Evolutionary conservation across 139 green algal species (phyloP).

Genomic region (Auxenochlorella pyrenoidosa): DNA sequence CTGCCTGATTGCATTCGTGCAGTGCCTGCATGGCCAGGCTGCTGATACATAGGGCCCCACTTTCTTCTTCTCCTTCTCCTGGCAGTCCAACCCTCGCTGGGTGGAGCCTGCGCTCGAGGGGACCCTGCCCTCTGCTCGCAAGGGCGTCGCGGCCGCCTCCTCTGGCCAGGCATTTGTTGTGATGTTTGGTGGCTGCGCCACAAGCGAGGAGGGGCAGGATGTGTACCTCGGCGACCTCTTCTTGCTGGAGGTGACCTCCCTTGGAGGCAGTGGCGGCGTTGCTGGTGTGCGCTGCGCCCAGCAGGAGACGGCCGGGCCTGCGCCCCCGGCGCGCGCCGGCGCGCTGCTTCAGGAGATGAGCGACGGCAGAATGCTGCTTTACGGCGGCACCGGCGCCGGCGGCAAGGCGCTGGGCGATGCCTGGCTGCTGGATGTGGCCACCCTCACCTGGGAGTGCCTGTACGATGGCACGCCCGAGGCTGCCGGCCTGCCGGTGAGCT

Average conservation of each 20-base stretch:
- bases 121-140: constrained; percentile 60
- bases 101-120: constrained; percentile 64
- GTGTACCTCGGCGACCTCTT: constrained; percentile 62
- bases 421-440: constrained; percentile 71
- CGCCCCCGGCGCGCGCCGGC: neutral
- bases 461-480: constrained; percentile 44
- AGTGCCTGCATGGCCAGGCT: too few species aligned
- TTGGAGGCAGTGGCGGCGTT: neutral
- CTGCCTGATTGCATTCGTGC: neutral
- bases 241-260: constrained; percentile 62
- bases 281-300: neutral
- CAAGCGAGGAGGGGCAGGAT: constrained; percentile 57
- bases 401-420: constrained; percentile 78
- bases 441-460: constrained; percentile 62
- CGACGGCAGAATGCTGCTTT: constrained; percentile 76
- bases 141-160: constrained; percentile 54
- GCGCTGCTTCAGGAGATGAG: constrained; percentile 44
- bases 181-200: constrained; percentile 67
- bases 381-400: constrained; percentile 68
- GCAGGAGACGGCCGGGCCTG: neutral
- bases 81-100: neutral
- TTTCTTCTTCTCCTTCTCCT: neutral
- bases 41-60: too few species aligned
- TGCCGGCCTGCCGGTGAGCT: neutral
- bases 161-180: constrained; percentile 56